A percentile compares a stretch with the other conserved stretches of the same genome.
These are phyloP conservation scores for Amanita exitialis DNA, from an alignment of 768 basidiomycete genomes.

Conservation along the genomic window DNA sequence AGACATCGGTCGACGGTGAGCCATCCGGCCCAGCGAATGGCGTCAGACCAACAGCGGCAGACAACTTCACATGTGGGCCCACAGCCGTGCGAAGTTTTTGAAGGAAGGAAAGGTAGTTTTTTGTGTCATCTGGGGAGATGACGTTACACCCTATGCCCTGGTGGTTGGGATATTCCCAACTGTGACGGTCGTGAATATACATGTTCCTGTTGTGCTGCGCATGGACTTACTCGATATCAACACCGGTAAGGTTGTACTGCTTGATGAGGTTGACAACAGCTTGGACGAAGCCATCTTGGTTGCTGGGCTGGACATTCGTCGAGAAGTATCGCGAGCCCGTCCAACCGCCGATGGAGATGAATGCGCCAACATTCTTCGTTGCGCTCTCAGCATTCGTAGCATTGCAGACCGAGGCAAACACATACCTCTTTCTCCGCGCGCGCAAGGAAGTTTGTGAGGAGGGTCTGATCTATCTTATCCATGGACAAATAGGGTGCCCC, in stretches of 20 bases:
- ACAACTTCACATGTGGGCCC: conserved; percentile 44
- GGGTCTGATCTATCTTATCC: conserved; percentile 29
- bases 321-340: conserved; percentile 56
- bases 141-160: conserved; percentile 65
- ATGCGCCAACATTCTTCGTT: conserved; percentile 41
- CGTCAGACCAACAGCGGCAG: conserved; percentile 30
- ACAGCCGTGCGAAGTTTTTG: conserved; percentile 50
- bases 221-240: conserved; percentile 40
- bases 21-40: conserved; percentile 42
- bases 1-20: conserved; percentile 56
- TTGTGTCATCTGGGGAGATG: conserved; percentile 48
- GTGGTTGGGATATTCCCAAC: conserved; percentile 77
- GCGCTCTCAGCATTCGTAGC: neutral
- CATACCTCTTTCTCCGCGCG: conserved; percentile 31
- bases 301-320: conserved; percentile 40
- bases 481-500: conserved; percentile 23
- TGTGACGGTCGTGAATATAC: conserved; percentile 10
- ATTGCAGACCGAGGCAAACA: conserved; percentile 6
- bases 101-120: conserved; percentile 73
- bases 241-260: conserved; percentile 45
- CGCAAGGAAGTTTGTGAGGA: conserved; percentile 47
- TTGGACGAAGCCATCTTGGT: conserved; percentile 57
- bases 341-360: conserved; percentile 66
- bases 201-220: neutral
- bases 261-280: conserved; percentile 38